These are phyloP conservation scores for Graphium sp. DNA, from an alignment of 2,329 filamentous ascomycete species.

Conservation along the genomic window DNA sequence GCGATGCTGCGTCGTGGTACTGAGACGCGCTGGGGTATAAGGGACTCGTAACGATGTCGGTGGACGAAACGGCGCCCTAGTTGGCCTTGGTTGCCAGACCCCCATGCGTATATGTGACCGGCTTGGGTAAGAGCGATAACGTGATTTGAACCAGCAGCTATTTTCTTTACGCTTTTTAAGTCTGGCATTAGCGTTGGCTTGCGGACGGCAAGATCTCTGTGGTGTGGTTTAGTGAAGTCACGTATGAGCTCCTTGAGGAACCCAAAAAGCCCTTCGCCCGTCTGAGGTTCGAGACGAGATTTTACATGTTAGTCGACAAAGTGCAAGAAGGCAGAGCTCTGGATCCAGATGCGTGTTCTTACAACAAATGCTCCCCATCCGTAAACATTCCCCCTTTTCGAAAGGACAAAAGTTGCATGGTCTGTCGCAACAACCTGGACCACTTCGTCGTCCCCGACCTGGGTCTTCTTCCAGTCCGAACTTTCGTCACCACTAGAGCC, in stretches of 20 bases:
- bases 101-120: constrained; percentile 37
- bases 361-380: constrained; percentile 51
- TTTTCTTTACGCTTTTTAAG: constrained; percentile 30
- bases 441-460: constrained; percentile 35
- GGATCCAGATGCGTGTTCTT: constrained; percentile 1
- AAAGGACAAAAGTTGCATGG: constrained; percentile 44
- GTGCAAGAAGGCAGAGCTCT: neutral
- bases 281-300: constrained; percentile 5
- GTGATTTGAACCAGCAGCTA: constrained; percentile 40
- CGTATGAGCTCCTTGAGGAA: constrained; percentile 19
- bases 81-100: constrained; percentile 31
- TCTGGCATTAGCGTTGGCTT: constrained; percentile 26
- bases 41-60: constrained; percentile 27
- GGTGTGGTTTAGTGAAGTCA: constrained; percentile 2
- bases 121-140: constrained; percentile 33
- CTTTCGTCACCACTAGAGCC: constrained; percentile 11
- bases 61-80: constrained; percentile 26
- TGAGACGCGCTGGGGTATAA: constrained; percentile 21
- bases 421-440: constrained; percentile 44
- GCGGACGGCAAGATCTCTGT: constrained; percentile 4
- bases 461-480: too few species aligned
- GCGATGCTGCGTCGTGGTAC: constrained; percentile 45
- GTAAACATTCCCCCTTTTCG: constrained; percentile 42
- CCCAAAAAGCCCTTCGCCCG: constrained; percentile 31
- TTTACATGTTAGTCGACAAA: neutral